Base-by-base conservation (phyloP, 768 basidiomycete genomes). In the Collybiopsis luxurians region DNA sequence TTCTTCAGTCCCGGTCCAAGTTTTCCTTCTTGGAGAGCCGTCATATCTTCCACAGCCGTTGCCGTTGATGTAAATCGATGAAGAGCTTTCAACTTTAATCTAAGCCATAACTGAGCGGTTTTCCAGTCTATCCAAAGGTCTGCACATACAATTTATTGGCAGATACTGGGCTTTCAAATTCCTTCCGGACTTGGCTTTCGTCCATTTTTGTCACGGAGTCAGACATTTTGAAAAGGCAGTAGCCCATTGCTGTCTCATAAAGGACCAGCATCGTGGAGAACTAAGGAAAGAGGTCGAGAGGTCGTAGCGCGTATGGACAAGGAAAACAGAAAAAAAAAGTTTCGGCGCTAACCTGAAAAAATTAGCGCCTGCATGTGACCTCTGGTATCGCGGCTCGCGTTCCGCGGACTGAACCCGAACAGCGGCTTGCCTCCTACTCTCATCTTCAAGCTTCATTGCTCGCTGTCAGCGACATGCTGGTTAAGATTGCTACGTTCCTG, bases 41-140 rank as follows among this genome's bases (percentile, higher is more conserved):
- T 92, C 63, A 98, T 85, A 70, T 99, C 97, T 75, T 98, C 97
- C 11, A 99, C 96, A 21, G 97, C 97, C 12, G 87, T 87, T 24
- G 94, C 97, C 15, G 97, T 99, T 31, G 95, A 96, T 21, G 89
- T 90, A 73, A 99, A 99, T 51, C 94, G 90, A 75, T 99, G 97
- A 49, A 98, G 76, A 34, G 94, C 93, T 71, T 95, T 94, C 56
- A 99, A 77, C 73, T 96, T 97, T 58, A 99, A 78, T 55, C 96
- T 98, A 62, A 21, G n/a, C 27, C 15, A 47, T n/a, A 21, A 27
- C 11, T 36, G 15, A 39, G 24, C 23, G 23, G 7, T 36, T 7
- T 31, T 31, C 11, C 15, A 56, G 55, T 70, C 47, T 49, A 42
- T 39, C 26, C 21, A 38, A 45, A 27, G 28, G 36, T 52, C 52